Conservation (phyloP, 2,329 filamentous ascomycete species). For the Alternaria ventricosa region DNA sequence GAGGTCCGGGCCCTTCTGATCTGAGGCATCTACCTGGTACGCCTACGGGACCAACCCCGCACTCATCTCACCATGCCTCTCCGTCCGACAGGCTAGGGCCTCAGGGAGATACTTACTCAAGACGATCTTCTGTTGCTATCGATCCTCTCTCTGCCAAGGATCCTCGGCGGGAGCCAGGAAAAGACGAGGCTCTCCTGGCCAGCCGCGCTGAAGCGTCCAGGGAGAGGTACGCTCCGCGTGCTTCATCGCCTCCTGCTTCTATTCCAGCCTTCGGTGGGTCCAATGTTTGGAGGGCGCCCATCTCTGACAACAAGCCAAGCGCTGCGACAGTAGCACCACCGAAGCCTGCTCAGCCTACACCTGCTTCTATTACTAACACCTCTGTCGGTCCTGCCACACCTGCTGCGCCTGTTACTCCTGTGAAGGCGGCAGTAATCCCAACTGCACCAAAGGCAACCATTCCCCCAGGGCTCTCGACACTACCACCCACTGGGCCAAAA, state of each 20-base stretch:
- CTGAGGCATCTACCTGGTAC: constrained; percentile 42
- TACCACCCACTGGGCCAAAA: constrained; percentile 52
- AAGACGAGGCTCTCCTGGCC: constrained; percentile 53
- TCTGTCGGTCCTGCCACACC: constrained; percentile 16
- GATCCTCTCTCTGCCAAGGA: constrained; percentile 44
- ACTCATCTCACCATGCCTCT: constrained; percentile 41
- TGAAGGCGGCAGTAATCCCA: constrained; percentile 21
- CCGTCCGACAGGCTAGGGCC: constrained; percentile 41
- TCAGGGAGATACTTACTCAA: constrained; percentile 42
- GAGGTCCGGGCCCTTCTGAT: constrained; percentile 34
- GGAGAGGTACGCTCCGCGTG: constrained; percentile 55
- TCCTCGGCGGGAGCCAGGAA: constrained; percentile 49
- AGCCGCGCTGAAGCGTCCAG: constrained; percentile 55
- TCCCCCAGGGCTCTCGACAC: constrained; percentile 44
- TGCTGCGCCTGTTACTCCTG: constrained; percentile 26
- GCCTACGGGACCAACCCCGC: constrained; percentile 42
- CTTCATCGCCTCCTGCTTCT: constrained; percentile 61
- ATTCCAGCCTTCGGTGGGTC: constrained; percentile 63
- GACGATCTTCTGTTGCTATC: constrained; percentile 46
- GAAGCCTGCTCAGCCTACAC: constrained; percentile 32
- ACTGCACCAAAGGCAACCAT: constrained; percentile 44
- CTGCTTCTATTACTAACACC: constrained; percentile 24
- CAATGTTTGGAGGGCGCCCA: constrained; percentile 53
- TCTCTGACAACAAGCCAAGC: constrained; percentile 42
- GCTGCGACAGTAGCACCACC: constrained; percentile 31